A percentile compares a stretch with the other conserved stretches of the same genome.
These are phyloP conservation scores for Kalanchoe fedtschenkoi DNA, from an alignment of 164 flowering plant genomes.

Conservation along the genomic window DNA sequence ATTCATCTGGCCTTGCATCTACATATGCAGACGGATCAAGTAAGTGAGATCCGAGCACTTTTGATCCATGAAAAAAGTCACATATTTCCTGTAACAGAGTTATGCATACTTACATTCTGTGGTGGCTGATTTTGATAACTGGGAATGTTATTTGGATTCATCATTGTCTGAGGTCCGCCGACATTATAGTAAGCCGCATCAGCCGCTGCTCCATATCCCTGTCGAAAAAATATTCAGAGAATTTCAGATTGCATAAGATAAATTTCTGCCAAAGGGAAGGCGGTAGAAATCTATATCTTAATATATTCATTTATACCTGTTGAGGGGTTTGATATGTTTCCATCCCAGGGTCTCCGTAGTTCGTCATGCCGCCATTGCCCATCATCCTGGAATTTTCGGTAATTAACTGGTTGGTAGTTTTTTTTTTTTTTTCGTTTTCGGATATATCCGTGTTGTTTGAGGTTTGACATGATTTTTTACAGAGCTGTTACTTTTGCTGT, in stretches of 20 bases:
- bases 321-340: neutral
- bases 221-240: neutral
- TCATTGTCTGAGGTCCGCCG: neutral
- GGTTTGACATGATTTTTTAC: neutral
- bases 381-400: conserved; percentile 4
- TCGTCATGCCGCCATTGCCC: neutral
- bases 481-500: neutral
- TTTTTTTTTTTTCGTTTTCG: no score
- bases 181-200: neutral
- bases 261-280: neutral
- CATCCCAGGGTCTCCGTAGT: neutral
- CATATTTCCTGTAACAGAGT: no score
- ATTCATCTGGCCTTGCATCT: neutral
- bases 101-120: neutral
- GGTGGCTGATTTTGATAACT: neutral
- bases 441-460: neutral
- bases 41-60: no score
- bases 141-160: neutral
- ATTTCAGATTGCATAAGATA: neutral
- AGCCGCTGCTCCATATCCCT: neutral
- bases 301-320: neutral
- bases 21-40: neutral
- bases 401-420: no score
- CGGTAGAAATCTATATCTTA: neutral
- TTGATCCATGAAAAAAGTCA: no score